Conservation (phyloP, 495 filamentous ascomycete species). For the Rhypophila decipiens region DNA sequence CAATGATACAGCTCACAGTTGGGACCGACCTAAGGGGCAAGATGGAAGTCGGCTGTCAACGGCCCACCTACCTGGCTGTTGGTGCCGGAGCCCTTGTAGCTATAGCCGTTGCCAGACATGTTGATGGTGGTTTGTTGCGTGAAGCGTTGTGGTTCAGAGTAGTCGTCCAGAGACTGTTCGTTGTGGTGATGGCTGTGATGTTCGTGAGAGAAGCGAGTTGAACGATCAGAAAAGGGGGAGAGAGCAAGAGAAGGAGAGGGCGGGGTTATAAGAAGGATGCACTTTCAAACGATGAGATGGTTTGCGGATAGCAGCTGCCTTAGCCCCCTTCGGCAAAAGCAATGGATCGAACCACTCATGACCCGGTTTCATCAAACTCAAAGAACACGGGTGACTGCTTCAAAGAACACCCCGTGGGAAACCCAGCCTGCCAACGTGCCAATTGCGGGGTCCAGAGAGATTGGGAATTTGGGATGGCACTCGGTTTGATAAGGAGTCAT, state of each 20-base stretch:
- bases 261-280: not conserved
- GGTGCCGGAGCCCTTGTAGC: conserved; percentile 35
- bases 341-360: not conserved
- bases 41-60: not conserved
- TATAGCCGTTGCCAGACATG: conserved; percentile 30
- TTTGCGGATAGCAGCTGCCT: not conserved
- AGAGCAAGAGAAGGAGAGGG: not conserved
- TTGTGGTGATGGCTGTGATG: not conserved
- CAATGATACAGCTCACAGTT: not conserved
- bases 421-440: too few species aligned
- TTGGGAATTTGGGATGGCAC: too few species aligned
- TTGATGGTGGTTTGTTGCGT: conserved; percentile 13
- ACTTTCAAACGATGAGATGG: too few species aligned
- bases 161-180: not conserved
- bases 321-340: conserved; percentile 1
- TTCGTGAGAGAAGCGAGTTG: not conserved
- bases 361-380: too few species aligned
- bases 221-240: not conserved
- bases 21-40: too few species aligned
- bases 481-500: too few species aligned
- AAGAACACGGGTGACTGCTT: too few species aligned
- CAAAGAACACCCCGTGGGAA: too few species aligned
- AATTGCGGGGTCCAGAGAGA: too few species aligned
- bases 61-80: conserved; percentile 32
- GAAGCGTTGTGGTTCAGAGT: not conserved